phyloP scores from a whole-genome alignment of 495 filamentous ascomycete species.

The Talaromyces nanjingensis region DNA sequence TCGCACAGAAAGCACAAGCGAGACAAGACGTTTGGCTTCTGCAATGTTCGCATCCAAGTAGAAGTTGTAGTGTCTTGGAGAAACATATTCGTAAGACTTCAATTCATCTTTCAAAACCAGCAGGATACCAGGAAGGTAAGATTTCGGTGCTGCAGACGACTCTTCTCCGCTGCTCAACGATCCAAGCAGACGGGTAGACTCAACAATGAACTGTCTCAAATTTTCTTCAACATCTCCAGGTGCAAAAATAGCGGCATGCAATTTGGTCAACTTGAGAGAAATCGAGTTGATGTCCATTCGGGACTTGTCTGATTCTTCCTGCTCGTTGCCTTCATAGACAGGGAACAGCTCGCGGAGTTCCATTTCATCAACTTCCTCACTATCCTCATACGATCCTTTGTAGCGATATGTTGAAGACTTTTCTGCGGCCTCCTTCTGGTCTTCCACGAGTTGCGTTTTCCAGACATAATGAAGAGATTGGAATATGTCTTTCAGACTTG shows the following conservation, averaged over 20 bases:
- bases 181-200: constrained; percentile 32
- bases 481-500: constrained; percentile 44
- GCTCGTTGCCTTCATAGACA: constrained; percentile 49
- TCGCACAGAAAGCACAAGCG: constrained; percentile 57
- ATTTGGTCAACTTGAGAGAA: constrained; percentile 41
- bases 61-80: constrained; percentile 65
- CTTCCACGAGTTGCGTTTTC: constrained; percentile 63
- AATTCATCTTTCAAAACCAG: constrained; percentile 57
- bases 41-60: constrained; percentile 71
- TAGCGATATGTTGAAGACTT: constrained; percentile 76
- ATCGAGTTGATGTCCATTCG: constrained; percentile 36
- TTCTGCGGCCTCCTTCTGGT: constrained; percentile 62
- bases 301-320: constrained; percentile 20
- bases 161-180: constrained; percentile 30
- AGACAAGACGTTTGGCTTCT: constrained; percentile 65
- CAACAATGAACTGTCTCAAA: constrained; percentile 29
- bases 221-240: constrained; percentile 19
- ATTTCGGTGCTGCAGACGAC: constrained; percentile 21
- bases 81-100: constrained; percentile 21
- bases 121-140: constrained; percentile 58
- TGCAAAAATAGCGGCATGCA: constrained; percentile 47
- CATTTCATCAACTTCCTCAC: constrained; percentile 67
- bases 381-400: constrained; percentile 63
- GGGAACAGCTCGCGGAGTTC: constrained; percentile 79
- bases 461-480: constrained; percentile 68